Conservation (phyloP, 768 basidiomycete genomes). For the Tricholoma saponaceum region DNA sequence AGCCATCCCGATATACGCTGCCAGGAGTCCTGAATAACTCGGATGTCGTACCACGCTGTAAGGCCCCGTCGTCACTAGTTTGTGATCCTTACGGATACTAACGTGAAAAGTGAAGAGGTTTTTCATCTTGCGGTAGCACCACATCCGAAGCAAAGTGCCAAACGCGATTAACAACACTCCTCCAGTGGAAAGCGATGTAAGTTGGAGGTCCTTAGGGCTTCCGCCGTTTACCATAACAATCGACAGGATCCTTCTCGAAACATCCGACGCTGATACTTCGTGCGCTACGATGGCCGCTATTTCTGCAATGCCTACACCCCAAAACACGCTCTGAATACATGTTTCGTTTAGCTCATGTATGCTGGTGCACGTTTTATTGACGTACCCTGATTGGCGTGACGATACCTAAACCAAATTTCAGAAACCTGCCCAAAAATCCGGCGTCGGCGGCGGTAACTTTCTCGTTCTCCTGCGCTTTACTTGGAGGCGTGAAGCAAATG, state of each 20-base stretch:
- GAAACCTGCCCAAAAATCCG: too few relatives aligned
- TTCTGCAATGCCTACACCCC: slow-evolving; percentile 2
- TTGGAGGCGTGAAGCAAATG: too few relatives aligned
- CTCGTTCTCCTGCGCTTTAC: too few relatives aligned
- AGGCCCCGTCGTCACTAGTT: slow-evolving; percentile 33
- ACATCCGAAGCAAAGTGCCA: slow-evolving; percentile 30
- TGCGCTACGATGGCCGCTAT: not conserved
- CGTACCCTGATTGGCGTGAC: too few relatives aligned
- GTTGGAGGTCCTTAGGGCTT: not conserved
- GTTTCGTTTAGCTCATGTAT: not conserved
- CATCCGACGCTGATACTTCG: not conserved
- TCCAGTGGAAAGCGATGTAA: slow-evolving; percentile 24
- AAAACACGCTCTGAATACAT: not conserved
- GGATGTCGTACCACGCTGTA: slow-evolving; percentile 40
- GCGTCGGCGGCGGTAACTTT: too few relatives aligned
- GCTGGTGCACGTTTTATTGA: not conserved
- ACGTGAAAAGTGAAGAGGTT: slow-evolving; percentile 36
- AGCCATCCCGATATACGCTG: not conserved
- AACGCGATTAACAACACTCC: slow-evolving; percentile 22
- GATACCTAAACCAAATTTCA: not conserved
- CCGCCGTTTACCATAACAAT: not conserved
- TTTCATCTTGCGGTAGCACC: slow-evolving; percentile 34
- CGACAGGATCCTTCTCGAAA: not conserved
- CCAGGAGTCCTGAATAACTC: slow-evolving; percentile 19
- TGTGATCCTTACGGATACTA: slow-evolving; percentile 29